Evolutionary conservation across 176 grass and related monocot genomes (phyloP).

Genomic region (Pontederia crassipes): DNA sequence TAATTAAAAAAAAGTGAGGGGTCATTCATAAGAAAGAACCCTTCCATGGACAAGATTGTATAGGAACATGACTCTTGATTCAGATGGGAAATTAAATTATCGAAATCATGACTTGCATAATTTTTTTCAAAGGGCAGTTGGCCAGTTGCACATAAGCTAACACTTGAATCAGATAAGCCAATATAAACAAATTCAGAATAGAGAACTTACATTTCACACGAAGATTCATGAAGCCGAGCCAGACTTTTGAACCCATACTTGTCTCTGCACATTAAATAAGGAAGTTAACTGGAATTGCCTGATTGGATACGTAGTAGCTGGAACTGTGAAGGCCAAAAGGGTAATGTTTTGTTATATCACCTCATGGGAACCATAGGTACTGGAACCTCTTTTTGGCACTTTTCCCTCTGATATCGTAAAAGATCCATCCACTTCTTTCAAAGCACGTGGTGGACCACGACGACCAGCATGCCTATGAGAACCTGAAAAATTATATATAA

Average conservation of each 20-base stretch:
- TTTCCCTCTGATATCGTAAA: constrained; percentile 5
- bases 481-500: constrained; percentile 1
- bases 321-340: not conserved
- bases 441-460: not conserved
- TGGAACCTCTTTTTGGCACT: constrained; percentile 5
- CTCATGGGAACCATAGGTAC: constrained; percentile 8
- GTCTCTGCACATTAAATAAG: constrained; percentile 12
- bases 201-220: not conserved
- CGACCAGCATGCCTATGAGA: constrained; percentile 1
- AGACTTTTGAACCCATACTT: constrained; percentile 25
- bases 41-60: no score
- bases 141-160: not conserved
- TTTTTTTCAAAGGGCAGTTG: no score
- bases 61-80: no score
- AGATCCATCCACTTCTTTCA: constrained; percentile 10
- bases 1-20: not conserved
- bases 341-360: not conserved
- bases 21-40: not conserved
- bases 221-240: constrained; percentile 18
- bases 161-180: not conserved
- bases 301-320: not conserved
- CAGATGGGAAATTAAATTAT: no score
- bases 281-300: not conserved
- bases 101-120: no score
- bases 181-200: not conserved